A percentile compares a stretch with the other conserved stretches of the same genome.
Conservation (phyloP, 805 yeast species). For the Wickerhamomyces alni region DNA sequence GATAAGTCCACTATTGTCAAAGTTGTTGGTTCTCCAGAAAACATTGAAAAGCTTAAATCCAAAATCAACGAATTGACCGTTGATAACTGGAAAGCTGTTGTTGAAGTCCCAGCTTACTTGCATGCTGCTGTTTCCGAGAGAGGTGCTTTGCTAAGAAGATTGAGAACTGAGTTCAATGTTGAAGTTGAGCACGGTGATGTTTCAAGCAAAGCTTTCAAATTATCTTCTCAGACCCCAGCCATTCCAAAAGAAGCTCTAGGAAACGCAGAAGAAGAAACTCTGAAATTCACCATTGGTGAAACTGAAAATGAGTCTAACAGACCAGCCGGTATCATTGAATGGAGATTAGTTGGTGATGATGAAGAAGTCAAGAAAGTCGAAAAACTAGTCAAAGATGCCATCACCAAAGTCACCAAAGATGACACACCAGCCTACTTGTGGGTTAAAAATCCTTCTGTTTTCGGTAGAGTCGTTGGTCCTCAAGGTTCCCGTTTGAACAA, state of each 20-base stretch:
- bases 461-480: constrained; percentile 69
- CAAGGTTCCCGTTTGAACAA: constrained; percentile 62
- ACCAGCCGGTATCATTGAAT: constrained; percentile 40
- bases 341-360: constrained; percentile 59
- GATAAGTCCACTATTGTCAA: constrained; percentile 45
- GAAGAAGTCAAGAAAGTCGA: constrained; percentile 48
- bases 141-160: constrained; percentile 54
- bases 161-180: constrained; percentile 47
- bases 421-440: constrained; percentile 57
- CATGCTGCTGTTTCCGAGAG: constrained; percentile 62
- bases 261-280: constrained; percentile 25
- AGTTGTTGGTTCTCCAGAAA: constrained; percentile 61
- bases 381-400: constrained; percentile 40
- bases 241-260: constrained; percentile 45
- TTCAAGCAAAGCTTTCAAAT: constrained; percentile 42
- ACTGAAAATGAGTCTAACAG: constrained; percentile 18
- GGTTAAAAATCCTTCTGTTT: constrained; percentile 42
- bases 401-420: constrained; percentile 41
- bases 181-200: constrained; percentile 54
- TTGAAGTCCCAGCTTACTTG: constrained; percentile 50
- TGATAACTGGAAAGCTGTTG: constrained; percentile 45
- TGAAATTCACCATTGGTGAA: constrained; percentile 43
- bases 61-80: constrained; percentile 56
- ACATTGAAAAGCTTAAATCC: constrained; percentile 55
- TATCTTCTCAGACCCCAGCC: constrained; percentile 37